Evolutionary conservation across 805 yeast species (phyloP).

Genomic region (Torulaspora microellipsoides): DNA sequence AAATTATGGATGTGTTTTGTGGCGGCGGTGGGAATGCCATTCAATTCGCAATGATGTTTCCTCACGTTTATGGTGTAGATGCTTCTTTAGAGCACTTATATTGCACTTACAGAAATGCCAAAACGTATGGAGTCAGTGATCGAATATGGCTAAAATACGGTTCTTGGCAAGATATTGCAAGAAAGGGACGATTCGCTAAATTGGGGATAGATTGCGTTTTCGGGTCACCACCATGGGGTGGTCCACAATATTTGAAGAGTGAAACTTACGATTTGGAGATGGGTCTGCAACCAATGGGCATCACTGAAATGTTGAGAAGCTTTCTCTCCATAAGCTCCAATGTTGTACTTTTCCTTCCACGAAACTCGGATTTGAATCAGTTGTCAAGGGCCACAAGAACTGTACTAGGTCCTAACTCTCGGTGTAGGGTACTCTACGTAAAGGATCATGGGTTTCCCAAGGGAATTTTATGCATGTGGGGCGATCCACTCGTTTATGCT

Average conservation of each 20-base stretch:
- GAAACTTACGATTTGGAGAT: slow-evolving; percentile 43
- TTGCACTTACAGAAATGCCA: slow-evolving; percentile 64
- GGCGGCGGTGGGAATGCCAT: slow-evolving; percentile 89
- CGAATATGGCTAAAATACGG: slow-evolving; percentile 46
- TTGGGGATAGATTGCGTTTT: slow-evolving; percentile 43
- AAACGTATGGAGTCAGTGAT: slow-evolving; percentile 52
- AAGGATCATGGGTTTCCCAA: slow-evolving; percentile 41
- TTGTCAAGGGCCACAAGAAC: slow-evolving; percentile 43
- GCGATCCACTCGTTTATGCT: slow-evolving; percentile 38
- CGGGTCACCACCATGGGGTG: slow-evolving; percentile 91
- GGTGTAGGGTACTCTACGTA: slow-evolving; percentile 45
- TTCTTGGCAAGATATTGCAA: slow-evolving; percentile 40
- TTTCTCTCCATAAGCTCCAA: slow-evolving; percentile 41
- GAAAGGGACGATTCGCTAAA: slow-evolving; percentile 17
- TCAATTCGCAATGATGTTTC: slow-evolving; percentile 62
- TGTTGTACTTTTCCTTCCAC: slow-evolving; percentile 60
- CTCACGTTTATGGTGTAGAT: slow-evolving; percentile 59
- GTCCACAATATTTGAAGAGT: slow-evolving; percentile 51
- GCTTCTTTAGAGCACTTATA: slow-evolving; percentile 52
- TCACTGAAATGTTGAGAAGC: slow-evolving; percentile 43
- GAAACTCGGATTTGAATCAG: slow-evolving; percentile 52
- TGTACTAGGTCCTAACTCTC: slow-evolving; percentile 42
- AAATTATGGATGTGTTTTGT: slow-evolving; percentile 64
- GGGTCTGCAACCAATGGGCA: slow-evolving; percentile 44
- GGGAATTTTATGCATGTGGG: slow-evolving; percentile 61